Evolutionary conservation across 2,329 filamentous ascomycete genomes (phyloP), one percentile per base, ranked within the genome.

Genomic region (Penicillium polonicum): DNA sequence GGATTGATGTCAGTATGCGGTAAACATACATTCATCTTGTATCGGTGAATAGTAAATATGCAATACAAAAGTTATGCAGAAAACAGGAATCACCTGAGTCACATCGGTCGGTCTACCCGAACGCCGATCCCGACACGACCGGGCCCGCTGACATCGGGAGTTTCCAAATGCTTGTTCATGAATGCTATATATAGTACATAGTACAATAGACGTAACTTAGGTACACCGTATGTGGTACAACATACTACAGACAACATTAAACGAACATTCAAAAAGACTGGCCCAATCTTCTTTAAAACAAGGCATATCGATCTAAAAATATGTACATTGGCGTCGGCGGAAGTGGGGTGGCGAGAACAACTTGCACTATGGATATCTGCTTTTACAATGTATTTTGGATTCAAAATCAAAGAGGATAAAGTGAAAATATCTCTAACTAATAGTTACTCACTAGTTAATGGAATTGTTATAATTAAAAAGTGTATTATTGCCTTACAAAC

Each of bases 61-160:
- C 44, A 49, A 12, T 25, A 27, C 27, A 27, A 27, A 27, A 27
- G 27, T 23, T 27, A 21, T 49, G 36, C 44, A 50, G 29, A 31
- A 31, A 31, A 31, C 29, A 31, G 29, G 29, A 31, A 31, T 23
- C 23, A 45, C 17, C 9, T 19, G 27, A 41, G 19, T 41, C 35
- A n/a, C 13, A 51, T 44, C 46, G 41, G n/a, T 44, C 46, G 41
- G n/a, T 46, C 25, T 17, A 42, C 25, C 13, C 21, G 12, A 17
- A 52, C 21, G 42, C 49, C 49, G 55, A 57, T 53, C 49, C 54
- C 41, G 54, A 52, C 31, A 23, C 2, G 17, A 21, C 23, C 7
- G 23, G 41, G 10, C 25, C 31, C 43, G 25, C 9, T 39, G 41
- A 45, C 25, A 17, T 45, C 23, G 23, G 23, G 23, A 45, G 42